Base-by-base conservation (phyloP, 768 basidiomycete species). In the Russula sp. region DNA sequence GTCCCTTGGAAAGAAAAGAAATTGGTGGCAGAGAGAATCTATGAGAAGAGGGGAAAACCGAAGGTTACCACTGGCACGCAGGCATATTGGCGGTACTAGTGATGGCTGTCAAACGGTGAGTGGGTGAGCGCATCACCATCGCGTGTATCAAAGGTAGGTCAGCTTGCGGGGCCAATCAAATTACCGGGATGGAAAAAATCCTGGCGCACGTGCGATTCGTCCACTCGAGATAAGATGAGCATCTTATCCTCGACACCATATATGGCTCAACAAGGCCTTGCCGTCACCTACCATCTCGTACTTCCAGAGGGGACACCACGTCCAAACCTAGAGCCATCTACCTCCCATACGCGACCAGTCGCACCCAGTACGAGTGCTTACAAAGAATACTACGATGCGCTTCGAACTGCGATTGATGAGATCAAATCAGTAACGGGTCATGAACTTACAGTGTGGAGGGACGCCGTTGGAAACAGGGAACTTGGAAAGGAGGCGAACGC, bases 371-470 rank as follows among this genome's bases (percentile, higher is more conserved):
- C 50, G 13, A 36, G 32, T 29, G 68, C 58, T 1, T 65, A 71
- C n/a, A 70, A 69, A 42, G 67, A 52, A 29, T 86, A 85, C 68
- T 89, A 88, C 60, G 69, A 72, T 1, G 74, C 72, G 2, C 71
- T 90, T 43, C 75, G 77, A 61, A 71, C 66, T 6, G 75, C 83
- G 20, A 75, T 90, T 53, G 74, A 73, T 38, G 73, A 75, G 39
- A 85, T 86, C 34, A 83, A 76, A 64, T 75, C 75, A 46, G 74
- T 77, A 34, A 66, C 88, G 5, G 89, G 89, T 10, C 77, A 83
- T 47, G 85, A 89, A 65, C 70, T 91, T 71, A 90, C 89, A 0
- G 78, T 71, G 6, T 90, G 88, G 89, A 79, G 85, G 67, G 88
- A 91, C 72, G 79, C 79, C 7, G 83, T 90, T 5, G 86, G 88